These are phyloP conservation scores for Beauveria caledonica DNA, from an alignment of 2,329 filamentous ascomycete genomes.

Conservation along the genomic window DNA sequence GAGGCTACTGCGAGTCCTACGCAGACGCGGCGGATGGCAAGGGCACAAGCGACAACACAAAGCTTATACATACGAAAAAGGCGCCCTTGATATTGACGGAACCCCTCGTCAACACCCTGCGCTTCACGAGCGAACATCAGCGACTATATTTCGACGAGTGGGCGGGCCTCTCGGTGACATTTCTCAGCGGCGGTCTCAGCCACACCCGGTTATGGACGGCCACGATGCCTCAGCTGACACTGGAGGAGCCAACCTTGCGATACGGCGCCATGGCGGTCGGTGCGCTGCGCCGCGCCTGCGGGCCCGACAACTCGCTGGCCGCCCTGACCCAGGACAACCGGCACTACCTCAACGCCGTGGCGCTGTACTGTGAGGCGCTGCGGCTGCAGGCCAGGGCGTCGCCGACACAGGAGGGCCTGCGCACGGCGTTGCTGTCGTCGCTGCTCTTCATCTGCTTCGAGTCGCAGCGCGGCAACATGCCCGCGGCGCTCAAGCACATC, in stretches of 20 bases:
- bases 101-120: slow-evolving; percentile 25
- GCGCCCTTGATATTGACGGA: slow-evolving; percentile 24
- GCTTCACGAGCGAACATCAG: slow-evolving; percentile 27
- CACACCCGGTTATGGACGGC: slow-evolving; percentile 29
- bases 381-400: slow-evolving; percentile 29
- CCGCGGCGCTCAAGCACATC: slow-evolving; percentile 32
- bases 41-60: slow-evolving; percentile 15
- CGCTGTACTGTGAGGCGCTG: slow-evolving; percentile 34
- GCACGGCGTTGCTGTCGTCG: slow-evolving; percentile 31
- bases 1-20: slow-evolving; percentile 32
- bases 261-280: slow-evolving; percentile 34
- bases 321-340: slow-evolving; percentile 22
- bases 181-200: slow-evolving; percentile 27
- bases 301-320: slow-evolving; percentile 16
- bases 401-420: slow-evolving; percentile 27
- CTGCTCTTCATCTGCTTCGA: slow-evolving; percentile 35
- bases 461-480: slow-evolving; percentile 30
- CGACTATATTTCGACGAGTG: slow-evolving; percentile 31
- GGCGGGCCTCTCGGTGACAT: slow-evolving; percentile 26
- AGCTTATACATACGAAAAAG: slow-evolving; percentile 25
- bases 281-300: slow-evolving; percentile 28
- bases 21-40: slow-evolving; percentile 15
- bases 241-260: slow-evolving; percentile 29
- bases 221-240: slow-evolving; percentile 32
- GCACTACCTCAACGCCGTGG: slow-evolving; percentile 32